Percentiles rank a stretch among this genome's conserved stretches.
phyloP scores from a whole-genome alignment of 1,284 basidiomycete genomes.

The Pyrrhoderma lamaoense region DNA sequence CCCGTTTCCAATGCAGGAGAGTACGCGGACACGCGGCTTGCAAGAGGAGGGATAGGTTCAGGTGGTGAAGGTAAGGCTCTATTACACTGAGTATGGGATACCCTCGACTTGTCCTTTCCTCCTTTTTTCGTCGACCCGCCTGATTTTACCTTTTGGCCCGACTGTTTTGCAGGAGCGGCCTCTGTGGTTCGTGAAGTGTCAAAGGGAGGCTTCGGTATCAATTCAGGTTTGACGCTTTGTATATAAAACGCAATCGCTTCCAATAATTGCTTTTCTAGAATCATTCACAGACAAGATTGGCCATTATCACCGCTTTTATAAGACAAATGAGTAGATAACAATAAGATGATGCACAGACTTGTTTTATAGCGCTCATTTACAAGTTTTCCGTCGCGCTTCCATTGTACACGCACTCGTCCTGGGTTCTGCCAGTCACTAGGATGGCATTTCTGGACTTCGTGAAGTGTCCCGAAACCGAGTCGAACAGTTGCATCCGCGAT shows the following conservation, averaged over 20 bases:
- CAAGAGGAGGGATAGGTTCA: slow-evolving; percentile 44
- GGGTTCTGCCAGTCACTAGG: slow-evolving; percentile 97
- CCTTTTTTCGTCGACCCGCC: slow-evolving; percentile 25
- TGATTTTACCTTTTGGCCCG: slow-evolving; percentile 15
- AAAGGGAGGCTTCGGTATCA: slow-evolving; percentile 59
- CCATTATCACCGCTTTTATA: background rate
- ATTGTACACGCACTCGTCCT: slow-evolving; percentile 85
- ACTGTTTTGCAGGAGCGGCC: slow-evolving; percentile 19
- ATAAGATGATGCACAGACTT: slow-evolving; percentile 48
- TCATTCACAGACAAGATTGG: background rate
- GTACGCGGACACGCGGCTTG: slow-evolving; percentile 49
- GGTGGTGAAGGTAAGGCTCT: slow-evolving; percentile 45
- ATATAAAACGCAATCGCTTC: slow-evolving; percentile 72
- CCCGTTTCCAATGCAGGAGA: slow-evolving; percentile 69
- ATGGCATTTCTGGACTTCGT: slow-evolving; percentile 86
- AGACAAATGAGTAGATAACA: background rate
- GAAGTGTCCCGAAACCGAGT: slow-evolving; percentile 73
- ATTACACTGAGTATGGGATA: slow-evolving; percentile 30
- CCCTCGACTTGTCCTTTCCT: slow-evolving; percentile 26
- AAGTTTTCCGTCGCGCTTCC: slow-evolving; percentile 74
- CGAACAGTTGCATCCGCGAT: slow-evolving; percentile 79
- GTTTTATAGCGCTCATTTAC: slow-evolving; percentile 70
- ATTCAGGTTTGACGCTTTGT: slow-evolving; percentile 65
- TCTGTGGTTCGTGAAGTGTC: slow-evolving; percentile 20
- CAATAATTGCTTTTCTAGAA: slow-evolving; percentile 75